These are phyloP conservation scores for Jamesozyma rosinii DNA, from an alignment of 805 yeast genomes.

Conservation along the genomic window DNA sequence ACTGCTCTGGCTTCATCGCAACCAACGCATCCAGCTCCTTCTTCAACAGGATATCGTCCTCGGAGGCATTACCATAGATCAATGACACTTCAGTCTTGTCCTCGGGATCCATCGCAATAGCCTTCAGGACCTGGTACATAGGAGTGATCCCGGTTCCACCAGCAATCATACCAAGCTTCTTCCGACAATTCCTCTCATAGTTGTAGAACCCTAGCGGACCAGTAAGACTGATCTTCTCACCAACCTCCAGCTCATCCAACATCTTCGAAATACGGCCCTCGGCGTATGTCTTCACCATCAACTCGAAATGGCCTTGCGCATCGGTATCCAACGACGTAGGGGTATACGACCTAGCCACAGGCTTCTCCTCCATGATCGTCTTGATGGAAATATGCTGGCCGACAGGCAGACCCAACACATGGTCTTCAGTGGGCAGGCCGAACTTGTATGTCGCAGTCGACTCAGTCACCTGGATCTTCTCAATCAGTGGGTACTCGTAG, in stretches of 20 bases:
- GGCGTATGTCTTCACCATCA: constrained; percentile 78
- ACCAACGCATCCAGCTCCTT: constrained; percentile 67
- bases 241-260: constrained; percentile 63
- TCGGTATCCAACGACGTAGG: constrained; percentile 74
- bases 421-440: constrained; percentile 65
- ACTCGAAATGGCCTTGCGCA: constrained; percentile 71
- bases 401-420: constrained; percentile 77
- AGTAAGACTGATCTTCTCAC: constrained; percentile 66
- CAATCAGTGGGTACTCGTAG: constrained; percentile 70
- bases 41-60: constrained; percentile 70
- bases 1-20: constrained; percentile 45
- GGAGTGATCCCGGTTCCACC: constrained; percentile 97
- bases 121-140: constrained; percentile 85
- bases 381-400: constrained; percentile 88
- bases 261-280: constrained; percentile 74
- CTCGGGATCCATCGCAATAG: constrained; percentile 63
- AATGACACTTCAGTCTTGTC: constrained; percentile 71
- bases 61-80: constrained; percentile 73
- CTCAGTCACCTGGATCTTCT: constrained; percentile 66
- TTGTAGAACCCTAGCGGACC: constrained; percentile 90
- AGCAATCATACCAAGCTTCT: constrained; percentile 77
- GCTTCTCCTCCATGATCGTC: constrained; percentile 69
- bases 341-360: constrained; percentile 77
- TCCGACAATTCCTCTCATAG: constrained; percentile 70
- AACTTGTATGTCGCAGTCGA: constrained; percentile 79